phyloP scores from a whole-genome alignment of 371 early-diverging fungal species.

The Haplosporangium sp. region DNA sequence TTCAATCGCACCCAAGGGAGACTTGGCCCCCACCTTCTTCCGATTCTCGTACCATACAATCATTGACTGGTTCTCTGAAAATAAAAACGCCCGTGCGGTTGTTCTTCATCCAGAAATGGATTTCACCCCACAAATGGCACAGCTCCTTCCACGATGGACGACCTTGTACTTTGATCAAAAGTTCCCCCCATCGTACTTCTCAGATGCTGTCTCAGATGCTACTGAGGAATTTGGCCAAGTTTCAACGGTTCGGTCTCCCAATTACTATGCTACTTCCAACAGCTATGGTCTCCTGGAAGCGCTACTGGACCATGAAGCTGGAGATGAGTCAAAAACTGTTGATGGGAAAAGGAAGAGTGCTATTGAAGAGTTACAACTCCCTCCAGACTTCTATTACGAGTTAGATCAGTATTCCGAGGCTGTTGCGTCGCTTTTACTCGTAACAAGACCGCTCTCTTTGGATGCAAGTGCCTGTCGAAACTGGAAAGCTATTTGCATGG shows the following conservation, averaged over 20 bases:
- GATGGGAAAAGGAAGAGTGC: background rate
- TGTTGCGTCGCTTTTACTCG: background rate
- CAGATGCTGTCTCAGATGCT: no score
- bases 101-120: constrained; percentile 14
- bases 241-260: background rate
- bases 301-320: constrained; percentile 9
- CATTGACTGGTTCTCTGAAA: constrained; percentile 29
- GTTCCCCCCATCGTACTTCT: background rate
- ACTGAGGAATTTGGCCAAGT: background rate
- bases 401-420: background rate
- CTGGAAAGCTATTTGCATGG: background rate
- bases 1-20: background rate
- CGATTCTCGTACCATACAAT: constrained; percentile 23
- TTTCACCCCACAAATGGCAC: background rate
- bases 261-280: constrained; percentile 1
- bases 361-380: background rate
- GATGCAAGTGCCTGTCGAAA: constrained; percentile 10
- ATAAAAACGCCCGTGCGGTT: constrained; percentile 11
- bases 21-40: background rate
- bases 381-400: background rate
- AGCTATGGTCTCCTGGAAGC: constrained; percentile 1
- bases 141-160: constrained; percentile 9
- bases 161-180: constrained; percentile 15
- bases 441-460: constrained; percentile 9
- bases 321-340: background rate